Evolutionary conservation across 495 filamentous ascomycete genomes (phyloP).

Genomic region (Penicillium crystallinum): DNA sequence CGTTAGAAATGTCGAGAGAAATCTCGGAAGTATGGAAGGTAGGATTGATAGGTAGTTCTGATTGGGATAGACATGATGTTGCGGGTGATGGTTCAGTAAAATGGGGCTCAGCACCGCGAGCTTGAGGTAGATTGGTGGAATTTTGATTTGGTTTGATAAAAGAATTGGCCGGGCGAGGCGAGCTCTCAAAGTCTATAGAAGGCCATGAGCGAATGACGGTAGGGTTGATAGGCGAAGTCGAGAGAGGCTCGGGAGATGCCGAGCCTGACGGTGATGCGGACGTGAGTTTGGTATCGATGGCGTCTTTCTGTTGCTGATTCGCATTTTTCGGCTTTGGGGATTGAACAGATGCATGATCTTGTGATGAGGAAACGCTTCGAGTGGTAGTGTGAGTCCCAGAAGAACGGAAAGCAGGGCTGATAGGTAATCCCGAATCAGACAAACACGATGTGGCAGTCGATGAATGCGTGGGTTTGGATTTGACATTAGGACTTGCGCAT

Average conservation of each 20-base stretch:
- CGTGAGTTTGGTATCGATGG: not conserved
- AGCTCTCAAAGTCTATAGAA: not conserved
- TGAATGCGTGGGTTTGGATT: not conserved
- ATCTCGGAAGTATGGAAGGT: not conserved
- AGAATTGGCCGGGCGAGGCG: not conserved
- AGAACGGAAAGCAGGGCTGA: not conserved
- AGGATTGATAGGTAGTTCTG: not conserved
- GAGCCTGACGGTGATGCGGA: slow-evolving; percentile 6
- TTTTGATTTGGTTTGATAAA: not conserved
- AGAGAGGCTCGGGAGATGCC: slow-evolving; percentile 9
- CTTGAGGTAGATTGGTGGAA: not conserved
- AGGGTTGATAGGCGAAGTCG: slow-evolving; percentile 25
- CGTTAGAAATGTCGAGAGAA: not conserved
- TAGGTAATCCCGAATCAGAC: not conserved
- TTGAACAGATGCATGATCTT: not conserved
- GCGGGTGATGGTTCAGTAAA: not conserved
- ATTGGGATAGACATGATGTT: not conserved
- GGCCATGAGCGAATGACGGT: slow-evolving; percentile 9
- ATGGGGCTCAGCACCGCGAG: not conserved
- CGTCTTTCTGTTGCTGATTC: not conserved
- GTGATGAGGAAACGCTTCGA: not conserved
- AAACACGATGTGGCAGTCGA: not conserved
- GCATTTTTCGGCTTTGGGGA: not conserved
- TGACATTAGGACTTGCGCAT: not conserved
- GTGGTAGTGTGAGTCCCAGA: not conserved